Conservation (phyloP, 2,329 filamentous ascomycete genomes). For the Diaporthe caulivora region DNA sequence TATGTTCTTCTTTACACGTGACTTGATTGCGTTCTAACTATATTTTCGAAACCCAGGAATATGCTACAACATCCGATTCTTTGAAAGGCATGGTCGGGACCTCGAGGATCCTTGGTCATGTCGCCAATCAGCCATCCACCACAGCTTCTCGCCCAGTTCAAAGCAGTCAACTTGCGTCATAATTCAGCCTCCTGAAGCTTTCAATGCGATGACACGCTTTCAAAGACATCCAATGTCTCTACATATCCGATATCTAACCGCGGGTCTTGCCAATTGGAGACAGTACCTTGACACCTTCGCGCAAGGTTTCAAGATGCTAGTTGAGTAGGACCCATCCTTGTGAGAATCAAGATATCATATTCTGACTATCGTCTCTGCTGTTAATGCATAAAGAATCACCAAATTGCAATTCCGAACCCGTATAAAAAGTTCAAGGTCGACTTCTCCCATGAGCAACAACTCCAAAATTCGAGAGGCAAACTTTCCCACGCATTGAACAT, state of each 20-base stretch:
- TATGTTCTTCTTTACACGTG: neutral
- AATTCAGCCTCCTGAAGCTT: constrained; percentile 7
- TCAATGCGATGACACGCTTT: neutral
- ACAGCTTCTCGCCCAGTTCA: neutral
- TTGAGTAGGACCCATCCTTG: neutral
- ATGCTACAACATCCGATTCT: constrained; percentile 4
- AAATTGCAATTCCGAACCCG: constrained; percentile 14
- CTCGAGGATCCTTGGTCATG: constrained; percentile 21
- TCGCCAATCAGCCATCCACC: constrained; percentile 13
- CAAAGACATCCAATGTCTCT: neutral
- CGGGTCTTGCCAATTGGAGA: neutral
- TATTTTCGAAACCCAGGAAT: neutral
- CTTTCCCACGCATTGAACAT: constrained; percentile 19
- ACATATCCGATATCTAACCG: neutral
- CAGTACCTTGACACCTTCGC: constrained; percentile 2
- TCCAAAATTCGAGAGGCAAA: constrained; percentile 24
- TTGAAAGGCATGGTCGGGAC: constrained; percentile 2
- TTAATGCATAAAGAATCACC: neutral
- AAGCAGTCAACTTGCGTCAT: neutral
- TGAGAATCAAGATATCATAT: neutral
- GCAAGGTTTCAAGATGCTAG: neutral
- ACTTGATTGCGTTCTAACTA: neutral
- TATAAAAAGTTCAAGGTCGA: constrained; percentile 15
- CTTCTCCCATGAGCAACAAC: constrained; percentile 23
- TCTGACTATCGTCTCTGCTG: neutral